phyloP scores from a whole-genome alignment of 2,329 filamentous ascomycete species.

The Sporothrix humicola region DNA sequence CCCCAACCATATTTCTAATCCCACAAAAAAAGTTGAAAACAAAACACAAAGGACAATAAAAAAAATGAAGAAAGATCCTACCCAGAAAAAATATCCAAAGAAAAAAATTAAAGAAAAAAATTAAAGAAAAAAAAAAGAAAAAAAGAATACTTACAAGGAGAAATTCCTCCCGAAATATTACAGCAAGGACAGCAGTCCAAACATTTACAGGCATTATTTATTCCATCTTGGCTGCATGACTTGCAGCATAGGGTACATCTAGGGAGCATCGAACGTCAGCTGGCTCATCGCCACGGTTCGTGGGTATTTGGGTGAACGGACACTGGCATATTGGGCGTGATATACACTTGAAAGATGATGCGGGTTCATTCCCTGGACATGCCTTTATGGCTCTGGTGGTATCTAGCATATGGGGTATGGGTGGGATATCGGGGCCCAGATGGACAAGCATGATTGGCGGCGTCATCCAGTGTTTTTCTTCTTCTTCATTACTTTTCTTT shows the following conservation, averaged over 20 bases:
- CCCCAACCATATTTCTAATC: not conserved
- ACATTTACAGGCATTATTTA: not conserved
- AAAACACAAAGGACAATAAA: not conserved
- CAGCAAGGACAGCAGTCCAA: not conserved
- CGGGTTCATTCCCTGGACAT: not conserved
- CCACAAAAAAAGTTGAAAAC: conserved; percentile 10
- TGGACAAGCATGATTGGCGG: not conserved
- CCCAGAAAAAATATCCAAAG: not conserved
- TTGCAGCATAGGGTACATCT: not conserved
- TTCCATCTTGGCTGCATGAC: not conserved
- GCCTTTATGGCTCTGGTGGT: not conserved
- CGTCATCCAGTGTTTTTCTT: conserved; percentile 4
- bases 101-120: not conserved
- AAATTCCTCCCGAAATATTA: not conserved
- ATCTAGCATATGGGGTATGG: not conserved
- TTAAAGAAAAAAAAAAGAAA: not conserved
- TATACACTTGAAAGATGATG: not conserved
- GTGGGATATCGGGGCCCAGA: not conserved
- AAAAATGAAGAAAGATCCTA: conserved; percentile 2
- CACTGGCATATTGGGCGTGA: not conserved
- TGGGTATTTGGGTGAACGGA: not conserved
- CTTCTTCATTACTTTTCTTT: too few species aligned
- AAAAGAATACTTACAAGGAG: not conserved
- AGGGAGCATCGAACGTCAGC: not conserved
- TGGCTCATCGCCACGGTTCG: not conserved